These are phyloP conservation scores for Globisporangium solare DNA, from an alignment of 352 stramenopile species.

Conservation along the genomic window DNA sequence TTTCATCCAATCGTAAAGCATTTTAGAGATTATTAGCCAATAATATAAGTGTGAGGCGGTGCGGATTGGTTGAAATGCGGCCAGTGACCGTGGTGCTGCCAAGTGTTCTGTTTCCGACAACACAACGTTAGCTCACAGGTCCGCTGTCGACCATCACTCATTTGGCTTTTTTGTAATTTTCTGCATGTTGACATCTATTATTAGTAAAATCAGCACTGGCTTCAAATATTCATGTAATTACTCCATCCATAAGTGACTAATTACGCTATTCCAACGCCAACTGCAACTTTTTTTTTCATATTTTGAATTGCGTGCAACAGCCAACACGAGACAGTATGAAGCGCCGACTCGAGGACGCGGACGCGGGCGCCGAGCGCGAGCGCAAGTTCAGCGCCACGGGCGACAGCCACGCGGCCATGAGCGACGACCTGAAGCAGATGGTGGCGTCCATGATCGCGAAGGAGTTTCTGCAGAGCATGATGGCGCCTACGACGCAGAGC, in stretches of 20 bases:
- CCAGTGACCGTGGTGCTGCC: not conserved
- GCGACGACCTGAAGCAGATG: slow-evolving; percentile 34
- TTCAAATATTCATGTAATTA: too few relatives aligned
- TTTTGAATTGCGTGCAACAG: not conserved
- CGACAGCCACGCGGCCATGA: slow-evolving; percentile 2
- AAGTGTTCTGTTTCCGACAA: slow-evolving; percentile 2
- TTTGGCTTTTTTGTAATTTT: not conserved
- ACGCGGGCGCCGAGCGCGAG: slow-evolving; percentile 14
- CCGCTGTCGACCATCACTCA: not conserved
- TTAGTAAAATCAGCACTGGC: too few relatives aligned
- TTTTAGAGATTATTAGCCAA: slow-evolving; percentile 1
- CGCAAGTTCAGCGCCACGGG: not conserved
- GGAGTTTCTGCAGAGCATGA: slow-evolving; percentile 21
- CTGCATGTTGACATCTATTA: not conserved
- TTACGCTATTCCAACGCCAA: not conserved
- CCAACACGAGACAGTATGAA: slow-evolving; percentile 27
- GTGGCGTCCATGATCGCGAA: slow-evolving; percentile 35
- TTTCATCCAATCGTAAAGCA: slow-evolving; percentile 6
- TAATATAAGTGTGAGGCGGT: not conserved
- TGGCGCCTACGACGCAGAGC: not conserved
- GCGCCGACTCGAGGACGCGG: slow-evolving; percentile 23
- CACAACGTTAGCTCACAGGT: not conserved
- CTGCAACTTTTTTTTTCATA: slow-evolving; percentile 3
- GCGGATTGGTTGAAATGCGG: not conserved
- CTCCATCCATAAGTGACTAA: not conserved